Conservation (phyloP, 331 rosid genomes). For the Acacia pycnantha region DNA sequence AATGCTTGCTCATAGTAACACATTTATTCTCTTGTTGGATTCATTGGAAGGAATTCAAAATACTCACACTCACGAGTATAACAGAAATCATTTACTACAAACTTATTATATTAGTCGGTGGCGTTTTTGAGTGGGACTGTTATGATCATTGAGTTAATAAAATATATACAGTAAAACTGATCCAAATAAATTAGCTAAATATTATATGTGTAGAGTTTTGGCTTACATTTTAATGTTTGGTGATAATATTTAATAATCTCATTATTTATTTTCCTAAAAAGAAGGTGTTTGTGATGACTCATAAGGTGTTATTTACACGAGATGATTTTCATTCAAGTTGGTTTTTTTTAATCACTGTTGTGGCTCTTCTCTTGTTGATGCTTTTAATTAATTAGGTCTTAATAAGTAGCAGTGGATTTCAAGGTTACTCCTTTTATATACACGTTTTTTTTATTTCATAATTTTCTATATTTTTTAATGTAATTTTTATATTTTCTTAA, state of each 20-base stretch:
- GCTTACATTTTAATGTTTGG: background rate
- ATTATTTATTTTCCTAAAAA: too few species aligned
- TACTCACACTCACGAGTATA: background rate
- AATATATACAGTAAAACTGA: background rate
- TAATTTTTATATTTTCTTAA: too few species aligned
- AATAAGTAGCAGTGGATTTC: background rate
- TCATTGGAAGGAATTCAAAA: background rate
- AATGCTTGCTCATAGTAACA: constrained; percentile 2
- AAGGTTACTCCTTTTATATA: background rate
- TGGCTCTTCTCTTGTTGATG: background rate
- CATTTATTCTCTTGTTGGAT: background rate
- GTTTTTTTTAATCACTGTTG: background rate
- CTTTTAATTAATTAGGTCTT: background rate
- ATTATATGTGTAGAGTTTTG: background rate
- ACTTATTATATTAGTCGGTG: background rate
- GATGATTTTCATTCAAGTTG: background rate
- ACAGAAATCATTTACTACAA: background rate
- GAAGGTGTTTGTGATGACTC: background rate
- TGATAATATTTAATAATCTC: background rate
- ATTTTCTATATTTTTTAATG: too few species aligned
- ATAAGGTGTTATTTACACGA: background rate
- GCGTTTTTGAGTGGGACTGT: background rate
- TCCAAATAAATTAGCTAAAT: background rate
- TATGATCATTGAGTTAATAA: background rate
- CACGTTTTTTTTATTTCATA: too few species aligned